Evolutionary conservation across 768 basidiomycete species (phyloP).

Genomic region (Chlorophyllum brunneum): DNA sequence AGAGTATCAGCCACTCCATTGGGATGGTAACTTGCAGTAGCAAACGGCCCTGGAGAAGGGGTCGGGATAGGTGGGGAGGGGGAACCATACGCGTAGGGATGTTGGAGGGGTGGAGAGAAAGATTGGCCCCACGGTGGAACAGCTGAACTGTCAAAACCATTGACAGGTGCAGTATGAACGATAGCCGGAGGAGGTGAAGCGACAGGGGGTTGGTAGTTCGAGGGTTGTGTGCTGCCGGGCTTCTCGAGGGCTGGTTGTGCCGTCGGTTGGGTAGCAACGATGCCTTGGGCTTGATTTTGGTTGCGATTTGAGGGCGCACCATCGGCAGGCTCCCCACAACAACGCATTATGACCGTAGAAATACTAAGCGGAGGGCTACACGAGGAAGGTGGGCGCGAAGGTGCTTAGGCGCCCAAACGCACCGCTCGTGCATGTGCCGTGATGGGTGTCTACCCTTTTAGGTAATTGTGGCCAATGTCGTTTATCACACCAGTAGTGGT

Average conservation of each 20-base stretch:
- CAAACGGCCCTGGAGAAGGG: conserved; percentile 16
- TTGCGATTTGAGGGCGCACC: conserved; percentile 25
- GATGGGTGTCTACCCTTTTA: conserved; percentile 25
- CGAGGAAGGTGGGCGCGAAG: conserved; percentile 9
- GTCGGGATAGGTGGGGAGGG: conserved; percentile 17
- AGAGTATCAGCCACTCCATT: conserved; percentile 23
- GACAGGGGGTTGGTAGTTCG: conserved; percentile 32
- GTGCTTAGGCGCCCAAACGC: not conserved
- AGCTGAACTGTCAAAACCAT: conserved; percentile 22
- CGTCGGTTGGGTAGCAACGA: conserved; percentile 48
- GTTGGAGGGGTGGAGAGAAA: conserved; percentile 34
- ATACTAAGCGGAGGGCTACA: conserved; percentile 3
- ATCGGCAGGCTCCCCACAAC: conserved; percentile 53
- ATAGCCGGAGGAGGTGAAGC: conserved; percentile 44
- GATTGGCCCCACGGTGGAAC: conserved; percentile 30
- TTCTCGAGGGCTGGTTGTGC: conserved; percentile 39
- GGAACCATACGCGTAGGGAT: conserved; percentile 26
- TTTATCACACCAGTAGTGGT: too few relatives aligned
- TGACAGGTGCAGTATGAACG: conserved; percentile 22
- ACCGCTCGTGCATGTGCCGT: conserved; percentile 18
- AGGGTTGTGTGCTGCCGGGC: conserved; percentile 19
- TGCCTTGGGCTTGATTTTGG: conserved; percentile 22
- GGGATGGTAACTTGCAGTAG: conserved; percentile 21
- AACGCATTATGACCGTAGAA: conserved; percentile 46
- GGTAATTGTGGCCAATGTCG: too few relatives aligned